These are phyloP conservation scores for Acanthamoeba quina DNA, from an alignment of 208 protist genomes.

Conservation along the genomic window DNA sequence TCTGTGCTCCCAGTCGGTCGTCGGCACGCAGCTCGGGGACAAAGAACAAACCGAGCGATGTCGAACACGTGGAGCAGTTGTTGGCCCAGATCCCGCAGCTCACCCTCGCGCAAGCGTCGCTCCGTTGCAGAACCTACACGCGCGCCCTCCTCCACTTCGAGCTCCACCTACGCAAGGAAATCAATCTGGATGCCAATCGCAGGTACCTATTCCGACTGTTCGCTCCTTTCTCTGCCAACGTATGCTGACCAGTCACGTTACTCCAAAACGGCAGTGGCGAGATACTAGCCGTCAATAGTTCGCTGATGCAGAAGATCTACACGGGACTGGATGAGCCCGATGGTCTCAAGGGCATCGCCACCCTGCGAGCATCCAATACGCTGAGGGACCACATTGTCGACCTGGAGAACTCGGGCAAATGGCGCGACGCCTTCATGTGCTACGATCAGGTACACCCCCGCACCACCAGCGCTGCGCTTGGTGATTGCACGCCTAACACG, in stretches of 20 bases:
- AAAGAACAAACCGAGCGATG: slow-evolving; percentile 8
- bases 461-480: background rate
- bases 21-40: slow-evolving; percentile 16
- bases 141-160: slow-evolving; percentile 81
- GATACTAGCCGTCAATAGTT: slow-evolving; percentile 71
- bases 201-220: background rate
- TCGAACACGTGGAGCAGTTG: slow-evolving; percentile 21
- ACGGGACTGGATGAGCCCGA: slow-evolving; percentile 83
- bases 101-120: slow-evolving; percentile 75
- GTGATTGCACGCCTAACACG: too few relatives aligned
- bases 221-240: background rate
- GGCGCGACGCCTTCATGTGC: slow-evolving; percentile 79
- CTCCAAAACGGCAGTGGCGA: background rate
- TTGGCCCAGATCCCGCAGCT: slow-evolving; percentile 74
- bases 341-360: slow-evolving; percentile 81
- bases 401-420: slow-evolving; percentile 79
- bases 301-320: slow-evolving; percentile 84
- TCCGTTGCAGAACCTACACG: slow-evolving; percentile 70
- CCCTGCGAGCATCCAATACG: slow-evolving; percentile 61
- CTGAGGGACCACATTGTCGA: slow-evolving; percentile 80
- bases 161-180: slow-evolving; percentile 45
- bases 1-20: background rate
- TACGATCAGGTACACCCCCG: slow-evolving; percentile 65
- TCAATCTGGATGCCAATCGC: background rate
- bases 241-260: background rate